Evolutionary conservation across 176 grass and related monocot species (phyloP), one percentile per base, ranked within the genome.

Genomic region (Alloteropsis semialata): DNA sequence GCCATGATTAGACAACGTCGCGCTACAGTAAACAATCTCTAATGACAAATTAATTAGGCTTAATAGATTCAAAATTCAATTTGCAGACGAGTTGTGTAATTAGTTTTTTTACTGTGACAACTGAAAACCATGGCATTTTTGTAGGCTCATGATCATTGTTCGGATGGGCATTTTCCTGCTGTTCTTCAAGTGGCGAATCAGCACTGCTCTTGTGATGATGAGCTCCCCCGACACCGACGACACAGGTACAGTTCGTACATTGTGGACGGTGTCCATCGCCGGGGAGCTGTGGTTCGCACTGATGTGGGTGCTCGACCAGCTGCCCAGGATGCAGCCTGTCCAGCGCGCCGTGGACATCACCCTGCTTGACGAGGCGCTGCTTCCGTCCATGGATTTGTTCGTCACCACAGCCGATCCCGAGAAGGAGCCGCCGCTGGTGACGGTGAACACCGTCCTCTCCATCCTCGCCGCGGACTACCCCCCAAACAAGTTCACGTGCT

Each of bases 181-280:
- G 14, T 86, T 86, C 77, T 80, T 86, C 84, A 65, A 27, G 27
- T 86, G 84, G 84, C 45, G 84, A 72, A 44, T 81, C 36, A 55
- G 67, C 56, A 14, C 65, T 30, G 65, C 65, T 19, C 39, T 1
- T 27, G 28, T 0, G 0, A 2, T 16, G 15, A 78, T 37, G 3
- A 46, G 21, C 45, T 39, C 32, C 45, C 37, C 45, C 3, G 12
- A 44, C 25, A 29, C 4, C 25, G 10, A 32, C 2, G 6, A 1
- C 45, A 33, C 32, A 27, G 27, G 1, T 11, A n/a, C 9, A 18
- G 11, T 0, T 4, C 11, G 33, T 2, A n/a, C 32, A 5, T 6
- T 76, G 12, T 57, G 72, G 36, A 45, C 12, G 0, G 5, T 45
- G 19, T 27, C 73, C 82, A 68, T 84, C 46, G 82, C 73, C 36